Base-by-base conservation (phyloP, 495 filamentous ascomycete genomes). In the Staphylotrichum tortipilum region DNA sequence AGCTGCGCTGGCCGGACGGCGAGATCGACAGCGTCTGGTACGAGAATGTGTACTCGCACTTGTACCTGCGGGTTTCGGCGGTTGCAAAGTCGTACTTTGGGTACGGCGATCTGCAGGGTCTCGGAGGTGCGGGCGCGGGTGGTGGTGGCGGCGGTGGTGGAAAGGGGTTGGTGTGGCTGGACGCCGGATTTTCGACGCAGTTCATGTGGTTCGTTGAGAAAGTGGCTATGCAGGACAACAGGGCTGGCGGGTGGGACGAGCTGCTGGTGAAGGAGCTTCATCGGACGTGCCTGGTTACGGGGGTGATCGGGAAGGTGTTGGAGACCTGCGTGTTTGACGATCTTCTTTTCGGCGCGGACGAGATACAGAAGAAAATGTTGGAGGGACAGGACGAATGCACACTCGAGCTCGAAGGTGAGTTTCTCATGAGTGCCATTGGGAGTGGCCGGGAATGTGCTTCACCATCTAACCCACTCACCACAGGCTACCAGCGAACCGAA, bases 401-500 rank as follows among this genome's bases (percentile, higher is more conserved):
- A 23, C 14, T 70, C 10, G 6, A 49, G 2, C 18, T 57, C 23
- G 74, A 78, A 55, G 73, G 73, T 73, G 42, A 57, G 65, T 58
- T 12, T 23, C 30, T 30, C 22, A 15, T 18, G n/a, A n/a, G 22
- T 31, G 18, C 21, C 37, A 18, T 39, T 11, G 48, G 44, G 21
- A 17, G 14, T 39, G 3, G 7, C 5, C 5, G 38, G 34, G 38
- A n/a, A 26, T 15, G 2, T 15, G 17, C 4, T 23, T 40, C 11
- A 14, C 23, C 3, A 26, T n/a, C 29, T 50, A 3, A 35, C 38
- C 3, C n/a, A n/a, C n/a, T n/a, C 18, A 42, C 17, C 2, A 19
- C 39, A 78, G 74, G 71, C 3, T 75, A 70, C 42, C 43, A 47
- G 7, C 66, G 73, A n/a, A 76, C 68, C 37, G 50, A 50, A 6